Evolutionary conservation across 768 basidiomycete genomes (phyloP).

Genomic region (Boletus rubropictus): DNA sequence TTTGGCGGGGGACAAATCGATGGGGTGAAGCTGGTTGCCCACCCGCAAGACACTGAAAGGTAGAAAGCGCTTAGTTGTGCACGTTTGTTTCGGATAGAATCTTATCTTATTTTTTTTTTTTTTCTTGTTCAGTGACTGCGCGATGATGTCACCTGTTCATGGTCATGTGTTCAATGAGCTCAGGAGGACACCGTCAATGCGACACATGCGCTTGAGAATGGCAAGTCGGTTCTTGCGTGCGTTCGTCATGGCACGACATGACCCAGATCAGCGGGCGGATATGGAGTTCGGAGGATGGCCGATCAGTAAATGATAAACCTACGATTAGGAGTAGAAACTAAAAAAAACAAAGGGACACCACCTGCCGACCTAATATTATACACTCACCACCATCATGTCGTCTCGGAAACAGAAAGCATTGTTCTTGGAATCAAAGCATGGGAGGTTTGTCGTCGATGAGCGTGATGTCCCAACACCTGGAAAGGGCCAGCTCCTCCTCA

Average conservation of each 20-base stretch:
- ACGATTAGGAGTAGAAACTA: no score
- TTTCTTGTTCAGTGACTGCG: constrained; percentile 19
- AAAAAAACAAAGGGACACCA: no score
- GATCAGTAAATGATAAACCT: constrained; percentile 23
- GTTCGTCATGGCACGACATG: constrained; percentile 29
- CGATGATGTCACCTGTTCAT: constrained; percentile 11
- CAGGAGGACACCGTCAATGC: constrained; percentile 28
- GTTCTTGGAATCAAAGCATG: constrained; percentile 24
- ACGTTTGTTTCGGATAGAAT: constrained; percentile 21
- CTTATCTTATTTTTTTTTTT: constrained; percentile 18
- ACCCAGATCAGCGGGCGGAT: constrained; percentile 22
- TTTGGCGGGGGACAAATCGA: constrained; percentile 39
- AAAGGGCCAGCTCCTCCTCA: constrained; percentile 38
- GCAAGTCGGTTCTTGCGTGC: constrained; percentile 28
- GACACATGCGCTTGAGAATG: constrained; percentile 28
- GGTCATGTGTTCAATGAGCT: constrained; percentile 24
- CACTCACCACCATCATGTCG: constrained; percentile 16
- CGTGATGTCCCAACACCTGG: constrained; percentile 31
- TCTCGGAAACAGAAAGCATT: constrained; percentile 27
- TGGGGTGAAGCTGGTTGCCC: constrained; percentile 40
- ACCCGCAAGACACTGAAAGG: constrained; percentile 40
- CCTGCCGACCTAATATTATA: constrained; percentile 15
- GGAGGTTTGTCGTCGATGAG: constrained; percentile 27
- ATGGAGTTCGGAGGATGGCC: constrained; percentile 30
- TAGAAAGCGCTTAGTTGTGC: constrained; percentile 22